Evolutionary conservation across 1,284 basidiomycete genomes (phyloP), one percentile per base, ranked within the genome.

Genomic region (Somion occarium): DNA sequence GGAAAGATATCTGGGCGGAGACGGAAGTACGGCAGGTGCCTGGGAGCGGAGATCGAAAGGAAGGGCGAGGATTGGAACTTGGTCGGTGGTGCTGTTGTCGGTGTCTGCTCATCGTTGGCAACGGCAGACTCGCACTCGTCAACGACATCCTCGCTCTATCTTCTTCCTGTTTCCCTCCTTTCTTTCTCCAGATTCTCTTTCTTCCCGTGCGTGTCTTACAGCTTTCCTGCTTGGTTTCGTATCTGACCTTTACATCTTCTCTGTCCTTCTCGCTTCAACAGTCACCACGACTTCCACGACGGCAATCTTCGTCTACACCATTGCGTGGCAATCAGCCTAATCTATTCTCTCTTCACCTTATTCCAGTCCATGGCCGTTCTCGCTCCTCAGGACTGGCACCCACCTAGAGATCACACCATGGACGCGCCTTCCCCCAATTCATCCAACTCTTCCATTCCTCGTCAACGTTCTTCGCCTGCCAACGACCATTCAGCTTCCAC

Each of bases 281-380:
- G 30, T 34, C 7, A 34, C 30, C 7, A 34, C 30, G 7, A 34
- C 39, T 25, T 48, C n/a, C 18, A 46, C 48, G 22, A 34, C 42
- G 45, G 15, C 30, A 34, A 15, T 15, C 15, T 18, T 41, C 39
- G 39, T 22, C 39, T n/a, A 41, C 20, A 5, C 9, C 20, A 22
- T 18, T 22, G 15, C 39, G 15, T 41, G 39, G 39, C 39, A 22
- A 9, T 18, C 9, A 22, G 39, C 39, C 39, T 19, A 41, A 22
- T 19, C 20, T 19, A 41, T 18, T 41, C 13, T 57, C 47, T 48
- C 38, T 47, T 54, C 48, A 56, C 56, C 53, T 49, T 49, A 48
- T 54, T 55, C 53, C 61, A 66, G 78, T 82, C 76, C 75, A 88
- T 88, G 85, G 85, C 85, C 71, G 77, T 86, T 75, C 80, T 88